Evolutionary conservation across 345 rosid species (phyloP), one percentile per base, ranked within the genome.

Genomic region (Aegle marmelos): DNA sequence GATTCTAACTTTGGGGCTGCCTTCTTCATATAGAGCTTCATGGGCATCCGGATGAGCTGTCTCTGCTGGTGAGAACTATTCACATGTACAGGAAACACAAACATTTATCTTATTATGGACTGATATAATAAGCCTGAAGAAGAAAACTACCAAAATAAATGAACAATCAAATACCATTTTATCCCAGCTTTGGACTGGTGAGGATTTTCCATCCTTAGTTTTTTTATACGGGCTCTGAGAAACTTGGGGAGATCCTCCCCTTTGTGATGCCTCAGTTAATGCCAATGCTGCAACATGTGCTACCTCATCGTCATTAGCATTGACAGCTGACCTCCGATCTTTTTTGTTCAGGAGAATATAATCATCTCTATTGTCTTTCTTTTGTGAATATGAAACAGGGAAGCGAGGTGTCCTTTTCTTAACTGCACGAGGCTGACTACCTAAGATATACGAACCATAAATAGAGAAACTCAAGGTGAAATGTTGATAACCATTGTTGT

Each of bases 371-470:
- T 82, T 90, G 67, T 86, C 90, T 83, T 80, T 90, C 81, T 79
- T 89, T 71, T 58, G 19, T 73, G 86, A 78, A 80, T 80, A 79
- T 66, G 91, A 84, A 79, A 97, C 92, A 74, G 98, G 97, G 66
- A 94, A n/a, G 22, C 98, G 96, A 81, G 98, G 99, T 37, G 99
- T 97, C 87, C 99, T 93, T 86, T 91, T 97, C 78, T 97, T 89
- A 75, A 93, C 97, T 74, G 89, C 94, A 91, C 82, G 96, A 76
- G 89, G 94, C 75, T 85, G 91, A 73, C 72, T 83, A 80, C 90
- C 99, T 97, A 82, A 75, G 77, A 81, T 63, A 76, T 63, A 36
- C 65, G 53, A 74, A 83, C 57, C 21, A 67, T 79, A 45, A 81
- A 56, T n/a, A 81, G 31, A 24, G 27, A 73, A 78, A 62, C 48